Conservation (phyloP, 805 yeast species). For the Saccharomycopsis synnaedendra region DNA sequence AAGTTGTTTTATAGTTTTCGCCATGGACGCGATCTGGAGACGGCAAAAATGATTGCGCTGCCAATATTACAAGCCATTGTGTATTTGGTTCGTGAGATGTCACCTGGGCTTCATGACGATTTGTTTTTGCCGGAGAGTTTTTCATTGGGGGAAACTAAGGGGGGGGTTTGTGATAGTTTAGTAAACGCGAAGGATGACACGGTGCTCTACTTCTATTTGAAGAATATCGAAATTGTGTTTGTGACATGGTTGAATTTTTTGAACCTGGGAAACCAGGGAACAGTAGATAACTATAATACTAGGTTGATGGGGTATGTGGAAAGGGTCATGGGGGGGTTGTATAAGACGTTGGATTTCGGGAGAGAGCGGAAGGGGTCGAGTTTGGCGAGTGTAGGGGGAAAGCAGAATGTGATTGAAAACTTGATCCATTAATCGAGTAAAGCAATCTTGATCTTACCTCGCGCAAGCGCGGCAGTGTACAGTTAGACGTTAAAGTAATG, state of each 20-base stretch:
- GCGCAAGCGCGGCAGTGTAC: too few species aligned
- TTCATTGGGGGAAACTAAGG: neutral
- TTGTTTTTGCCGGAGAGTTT: constrained; percentile 1
- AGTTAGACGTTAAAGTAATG: too few species aligned
- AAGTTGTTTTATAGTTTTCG: constrained; percentile 29
- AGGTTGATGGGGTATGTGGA: constrained; percentile 13
- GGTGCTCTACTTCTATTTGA: constrained; percentile 14
- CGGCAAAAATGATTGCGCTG: neutral
- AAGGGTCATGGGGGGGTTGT: constrained; percentile 10
- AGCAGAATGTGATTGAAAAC: too few species aligned
- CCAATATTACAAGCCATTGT: constrained; percentile 20
- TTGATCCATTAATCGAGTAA: too few species aligned
- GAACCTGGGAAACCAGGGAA: constrained; percentile 12
- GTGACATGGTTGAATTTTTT: constrained; percentile 16
- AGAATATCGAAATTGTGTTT: constrained; percentile 14
- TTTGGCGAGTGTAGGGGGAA: too few species aligned
- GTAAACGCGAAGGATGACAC: constrained; percentile 7
- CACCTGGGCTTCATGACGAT: constrained; percentile 11
- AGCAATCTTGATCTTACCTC: too few species aligned
- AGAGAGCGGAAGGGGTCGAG: neutral
- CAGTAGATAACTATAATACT: constrained; percentile 11
- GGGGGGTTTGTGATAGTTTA: constrained; percentile 2
- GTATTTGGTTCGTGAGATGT: constrained; percentile 17
- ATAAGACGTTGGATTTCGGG: constrained; percentile 7
- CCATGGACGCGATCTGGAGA: constrained; percentile 1